Conservation (phyloP, 225 moss, liverwort and hornwort genomes). For the Straminergon stramineum region DNA sequence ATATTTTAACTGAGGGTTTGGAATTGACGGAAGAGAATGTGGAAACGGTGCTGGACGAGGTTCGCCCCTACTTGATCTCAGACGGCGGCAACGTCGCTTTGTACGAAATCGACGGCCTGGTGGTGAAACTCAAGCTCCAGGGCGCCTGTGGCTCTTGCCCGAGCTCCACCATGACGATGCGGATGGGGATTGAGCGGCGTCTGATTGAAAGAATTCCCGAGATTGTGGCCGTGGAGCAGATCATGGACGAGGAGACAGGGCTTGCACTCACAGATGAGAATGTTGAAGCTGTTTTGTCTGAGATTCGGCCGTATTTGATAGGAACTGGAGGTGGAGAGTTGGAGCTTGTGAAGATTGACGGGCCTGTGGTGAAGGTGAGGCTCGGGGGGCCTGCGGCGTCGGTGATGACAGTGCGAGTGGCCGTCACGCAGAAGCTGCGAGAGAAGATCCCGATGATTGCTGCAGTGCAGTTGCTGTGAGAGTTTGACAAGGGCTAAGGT, state of each 20-base stretch:
- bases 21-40: slow-evolving; percentile 90
- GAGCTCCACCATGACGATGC: slow-evolving; percentile 93
- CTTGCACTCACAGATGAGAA: slow-evolving; percentile 78
- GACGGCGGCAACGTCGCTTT: slow-evolving; percentile 94
- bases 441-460: slow-evolving; percentile 99
- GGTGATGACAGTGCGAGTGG: slow-evolving; percentile 97
- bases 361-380: slow-evolving; percentile 85
- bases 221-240: slow-evolving; percentile 84
- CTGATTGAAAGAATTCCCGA: slow-evolving; percentile 88
- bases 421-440: slow-evolving; percentile 88
- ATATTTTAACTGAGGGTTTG: slow-evolving; percentile 62
- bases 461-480: slow-evolving; percentile 67
- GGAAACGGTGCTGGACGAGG: slow-evolving; percentile 80
- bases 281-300: slow-evolving; percentile 78
- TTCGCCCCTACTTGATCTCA: slow-evolving; percentile 87
- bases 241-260: slow-evolving; percentile 92
- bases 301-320: slow-evolving; percentile 79
- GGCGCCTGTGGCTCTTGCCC: slow-evolving; percentile 96
- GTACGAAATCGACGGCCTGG: slow-evolving; percentile 81
- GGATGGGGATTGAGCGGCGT: slow-evolving; percentile 93
- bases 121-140: slow-evolving; percentile 84
- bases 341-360: slow-evolving; percentile 77
- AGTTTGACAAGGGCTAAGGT: neutral
- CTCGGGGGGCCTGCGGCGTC: slow-evolving; percentile 83
- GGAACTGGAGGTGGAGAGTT: slow-evolving; percentile 89